phyloP scores from a whole-genome alignment of 306 rosid genomes.

The Cucurbita pepo region DNA sequence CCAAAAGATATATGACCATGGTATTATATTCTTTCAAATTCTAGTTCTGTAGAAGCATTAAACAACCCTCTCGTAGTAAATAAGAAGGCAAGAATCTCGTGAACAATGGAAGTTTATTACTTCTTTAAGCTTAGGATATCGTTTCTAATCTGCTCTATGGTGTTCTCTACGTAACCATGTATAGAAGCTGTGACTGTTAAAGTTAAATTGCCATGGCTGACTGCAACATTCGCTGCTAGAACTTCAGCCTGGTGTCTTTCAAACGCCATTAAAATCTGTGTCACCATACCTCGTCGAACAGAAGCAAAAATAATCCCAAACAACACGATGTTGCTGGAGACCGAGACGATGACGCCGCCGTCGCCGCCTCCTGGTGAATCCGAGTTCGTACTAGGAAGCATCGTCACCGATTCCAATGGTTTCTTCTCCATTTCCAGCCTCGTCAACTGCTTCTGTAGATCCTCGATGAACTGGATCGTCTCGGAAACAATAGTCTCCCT shows the following conservation, averaged over 20 bases:
- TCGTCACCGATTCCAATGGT: background rate
- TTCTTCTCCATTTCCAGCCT: constrained; percentile 9
- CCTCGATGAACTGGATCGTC: constrained; percentile 7
- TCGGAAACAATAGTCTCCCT: constrained; percentile 9
- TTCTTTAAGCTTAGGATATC: constrained; percentile 4
- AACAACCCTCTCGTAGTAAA: background rate
- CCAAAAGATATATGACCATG: background rate
- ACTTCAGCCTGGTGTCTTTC: constrained; percentile 10
- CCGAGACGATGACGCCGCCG: background rate
- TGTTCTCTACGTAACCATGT: background rate
- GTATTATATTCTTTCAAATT: background rate
- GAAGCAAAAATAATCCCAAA: constrained; percentile 6
- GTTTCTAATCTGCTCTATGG: constrained; percentile 8
- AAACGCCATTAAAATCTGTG: constrained; percentile 13
- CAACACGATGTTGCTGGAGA: constrained; percentile 9
- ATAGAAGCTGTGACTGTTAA: constrained; percentile 13
- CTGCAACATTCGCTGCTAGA: constrained; percentile 11
- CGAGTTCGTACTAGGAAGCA: background rate
- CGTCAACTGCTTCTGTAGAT: constrained; percentile 7
- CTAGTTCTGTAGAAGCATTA: background rate
- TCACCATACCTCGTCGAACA: constrained; percentile 11
- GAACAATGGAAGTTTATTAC: background rate
- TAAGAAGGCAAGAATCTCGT: background rate
- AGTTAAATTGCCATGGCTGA: constrained; percentile 1
- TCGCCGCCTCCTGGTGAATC: background rate